Conservation (phyloP, 352 stramenopile genomes). For the Phytophthora agathidicida region DNA sequence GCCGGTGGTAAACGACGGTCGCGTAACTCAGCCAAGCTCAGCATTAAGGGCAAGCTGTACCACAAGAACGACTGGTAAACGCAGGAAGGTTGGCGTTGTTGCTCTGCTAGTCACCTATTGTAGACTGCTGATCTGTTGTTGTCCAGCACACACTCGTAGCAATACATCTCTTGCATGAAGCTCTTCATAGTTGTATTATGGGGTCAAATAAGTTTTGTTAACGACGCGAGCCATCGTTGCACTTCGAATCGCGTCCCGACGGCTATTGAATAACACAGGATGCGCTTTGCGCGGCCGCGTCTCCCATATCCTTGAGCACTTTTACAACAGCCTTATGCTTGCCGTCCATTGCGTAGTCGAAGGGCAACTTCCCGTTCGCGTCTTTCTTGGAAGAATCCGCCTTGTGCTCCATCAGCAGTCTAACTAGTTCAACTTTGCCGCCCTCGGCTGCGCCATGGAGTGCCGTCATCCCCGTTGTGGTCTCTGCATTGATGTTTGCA, state of each 20-base stretch:
- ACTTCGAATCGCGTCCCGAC: conserved; percentile 5
- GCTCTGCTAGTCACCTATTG: conserved; percentile 9
- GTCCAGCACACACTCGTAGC: conserved; percentile 8
- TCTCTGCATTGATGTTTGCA: conserved; percentile 90
- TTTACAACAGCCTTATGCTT: conserved; percentile 94
- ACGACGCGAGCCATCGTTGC: conserved; percentile 9
- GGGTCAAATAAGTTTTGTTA: conserved; percentile 35
- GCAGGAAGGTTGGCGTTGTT: neutral
- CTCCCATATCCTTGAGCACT: conserved; percentile 93
- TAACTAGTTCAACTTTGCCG: conserved; percentile 92
- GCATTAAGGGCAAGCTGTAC: conserved; percentile 84
- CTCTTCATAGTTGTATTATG: conserved; percentile 49
- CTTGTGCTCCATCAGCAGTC: conserved; percentile 91
- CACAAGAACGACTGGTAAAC: conserved; percentile 85
- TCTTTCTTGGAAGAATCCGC: conserved; percentile 90
- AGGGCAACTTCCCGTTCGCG: conserved; percentile 90
- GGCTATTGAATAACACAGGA: conserved; percentile 86
- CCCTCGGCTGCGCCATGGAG: conserved; percentile 91
- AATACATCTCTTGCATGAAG: conserved; percentile 36
- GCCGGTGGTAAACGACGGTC: conserved; percentile 60
- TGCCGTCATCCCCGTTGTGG: conserved; percentile 90
- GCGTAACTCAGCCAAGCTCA: conserved; percentile 85
- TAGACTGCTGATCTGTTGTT: conserved; percentile 10
- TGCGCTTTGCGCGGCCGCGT: conserved; percentile 84
- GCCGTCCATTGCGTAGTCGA: conserved; percentile 92